Evolutionary conservation across 2,329 filamentous ascomycete species (phyloP), one percentile per base, ranked within the genome.

Genomic region (Thelonectria rubi): DNA sequence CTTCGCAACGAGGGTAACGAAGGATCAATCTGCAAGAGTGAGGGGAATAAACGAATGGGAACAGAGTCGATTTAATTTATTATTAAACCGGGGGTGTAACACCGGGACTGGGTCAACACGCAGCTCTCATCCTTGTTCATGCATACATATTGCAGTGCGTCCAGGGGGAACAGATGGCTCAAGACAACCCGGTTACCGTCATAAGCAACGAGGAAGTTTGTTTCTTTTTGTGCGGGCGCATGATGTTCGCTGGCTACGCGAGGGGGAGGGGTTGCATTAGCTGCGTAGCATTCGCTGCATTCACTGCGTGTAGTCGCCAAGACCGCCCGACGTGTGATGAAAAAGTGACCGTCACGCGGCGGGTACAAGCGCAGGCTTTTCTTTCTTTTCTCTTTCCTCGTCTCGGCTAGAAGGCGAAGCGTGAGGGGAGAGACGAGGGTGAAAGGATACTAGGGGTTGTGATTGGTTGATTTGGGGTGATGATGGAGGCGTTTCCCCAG

Each of bases 21-120:
- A 24, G 18, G 11, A 8, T 10, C 18, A 18, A 5, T 26, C 5
- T 4, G 20, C 9, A 10, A 11, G 20, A n/a, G 20, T 47, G 43
- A 47, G 43, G 43, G 21, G 43, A 47, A 47, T 26, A 14, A 14
- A 18, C 11, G 9, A 46, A 18, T 21, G 15, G 4, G n/a, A 24
- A 24, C 24, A 24, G 24, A 24, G 24, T 24, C 21, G 21, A 47
- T 4, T 30, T 8, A 47, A 24, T 24, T 47, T 47, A 47, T 47
- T 21, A 47, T 26, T 47, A 20, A 47, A 47, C 43, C 43, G 43
- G 43, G 43, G 43, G 32, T 45, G 40, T n/a, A 6, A 18, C n/a
- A 18, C 9, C 10, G 8, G 12, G 20, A 26, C 20, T 47, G 43
- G 32, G 5, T 12, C 26, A 30, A 30, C 6, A 30, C 6, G 26